Evolutionary conservation across 164 flowering plant species (phyloP).

Genomic region (Amborella trichopoda): DNA sequence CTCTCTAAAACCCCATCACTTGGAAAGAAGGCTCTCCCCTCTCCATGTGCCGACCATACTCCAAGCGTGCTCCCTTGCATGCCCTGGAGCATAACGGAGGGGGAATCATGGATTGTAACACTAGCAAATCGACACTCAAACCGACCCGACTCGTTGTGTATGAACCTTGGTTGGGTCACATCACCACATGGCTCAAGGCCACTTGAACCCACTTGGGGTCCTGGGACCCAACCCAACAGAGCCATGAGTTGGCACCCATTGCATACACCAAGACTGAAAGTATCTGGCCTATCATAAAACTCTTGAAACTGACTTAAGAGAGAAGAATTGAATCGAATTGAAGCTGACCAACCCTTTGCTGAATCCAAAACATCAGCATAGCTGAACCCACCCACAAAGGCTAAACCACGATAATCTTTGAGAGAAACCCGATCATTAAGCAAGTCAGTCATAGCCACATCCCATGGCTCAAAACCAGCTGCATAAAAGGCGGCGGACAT

Average conservation of each 20-base stretch:
- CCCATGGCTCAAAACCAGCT: conserved; percentile 57
- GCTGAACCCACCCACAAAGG: conserved; percentile 50
- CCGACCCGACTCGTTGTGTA: conserved; percentile 85
- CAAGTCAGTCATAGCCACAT: conserved; percentile 19
- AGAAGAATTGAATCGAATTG: conserved; percentile 60
- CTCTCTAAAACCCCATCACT: conserved; percentile 39
- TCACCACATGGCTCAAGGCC: conserved; percentile 67
- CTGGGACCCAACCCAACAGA: conserved; percentile 88
- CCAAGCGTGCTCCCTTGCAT: conserved; percentile 92
- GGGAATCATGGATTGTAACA: conserved; percentile 72
- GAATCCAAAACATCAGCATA: conserved; percentile 25
- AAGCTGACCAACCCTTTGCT: conserved; percentile 95
- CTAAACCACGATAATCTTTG: conserved; percentile 60
- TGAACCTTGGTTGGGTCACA: conserved; percentile 76
- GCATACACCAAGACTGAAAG: conserved; percentile 87
- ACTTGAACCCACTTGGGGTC: conserved; percentile 74
- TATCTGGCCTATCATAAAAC: conserved; percentile 21
- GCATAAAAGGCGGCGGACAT: conserved; percentile 92
- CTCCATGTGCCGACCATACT: conserved; percentile 98
- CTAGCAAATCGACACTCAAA: conserved; percentile 88
- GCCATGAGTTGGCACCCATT: conserved; percentile 99
- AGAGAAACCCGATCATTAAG: conserved; percentile 22
- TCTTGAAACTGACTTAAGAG: conserved; percentile 33
- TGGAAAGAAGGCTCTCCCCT: conserved; percentile 94
- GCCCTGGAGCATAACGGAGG: conserved; percentile 80